Evolutionary conservation across 257 asterid species (phyloP), one percentile per base, ranked within the genome.

Genomic region (Leonotis leonurus): DNA sequence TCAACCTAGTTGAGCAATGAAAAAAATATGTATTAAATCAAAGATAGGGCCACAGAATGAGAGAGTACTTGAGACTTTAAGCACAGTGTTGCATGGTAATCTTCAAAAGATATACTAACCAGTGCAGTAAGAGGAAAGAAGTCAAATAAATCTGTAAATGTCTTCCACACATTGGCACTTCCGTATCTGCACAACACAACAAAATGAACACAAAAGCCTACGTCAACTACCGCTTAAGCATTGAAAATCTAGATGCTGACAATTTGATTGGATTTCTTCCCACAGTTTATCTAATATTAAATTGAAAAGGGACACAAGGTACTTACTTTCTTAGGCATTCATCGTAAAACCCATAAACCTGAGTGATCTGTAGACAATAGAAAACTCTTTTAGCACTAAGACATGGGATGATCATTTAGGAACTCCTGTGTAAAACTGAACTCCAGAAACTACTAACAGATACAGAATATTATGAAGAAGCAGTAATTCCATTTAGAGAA

Each of bases 91-190:
- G n/a, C n/a, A 20, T 37, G 52, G n/a, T n/a, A n/a, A n/a, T n/a
- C 4, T 40, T 39, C 29, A 32, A 57, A 33, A 18, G 18, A 58
- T 27, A 45, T n/a, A n/a, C 93, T 85, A 54, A 88, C 96, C 91
- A 85, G 72, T 36, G 94, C 94, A 8, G 94, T 88, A 6, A 88
- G 91, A 16, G 96, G 96, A 43, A 88, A 80, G 65, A 83, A 83
- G 78, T 85, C 94, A 39, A 85, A 88, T 20, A 85, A 67, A 75
- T 88, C 94, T 8, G 96, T 87, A 60, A 87, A 87, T 73, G 69
- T 82, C 85, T 84, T 87, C 90, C 95, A 82, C 63, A 84, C 93
- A 71, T 71, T 88, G 7, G 96, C 94, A 60, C 79, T 88, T 39
- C 94, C 94, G 76, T 88, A 88, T 68, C 94, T 87, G 81, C 56